Percentiles rank a stretch among this genome's conserved stretches.
These are phyloP conservation scores for Prunus salicina DNA, from an alignment of 306 rosid genomes.

Conservation along the genomic window DNA sequence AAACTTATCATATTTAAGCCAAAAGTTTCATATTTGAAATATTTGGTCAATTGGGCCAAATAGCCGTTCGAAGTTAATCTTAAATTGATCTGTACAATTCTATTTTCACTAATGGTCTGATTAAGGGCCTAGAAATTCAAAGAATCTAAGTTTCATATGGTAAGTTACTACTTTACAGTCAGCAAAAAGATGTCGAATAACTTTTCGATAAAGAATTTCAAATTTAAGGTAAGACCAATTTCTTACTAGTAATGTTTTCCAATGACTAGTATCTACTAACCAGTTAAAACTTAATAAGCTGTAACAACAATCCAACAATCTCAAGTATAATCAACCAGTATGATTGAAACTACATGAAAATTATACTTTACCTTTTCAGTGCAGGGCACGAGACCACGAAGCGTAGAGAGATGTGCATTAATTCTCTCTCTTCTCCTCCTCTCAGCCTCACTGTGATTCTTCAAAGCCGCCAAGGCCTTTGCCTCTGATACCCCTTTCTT, in stretches of 20 bases:
- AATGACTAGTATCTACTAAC: neutral
- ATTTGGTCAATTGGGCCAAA: neutral
- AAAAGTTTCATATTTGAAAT: neutral
- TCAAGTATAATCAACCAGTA: neutral
- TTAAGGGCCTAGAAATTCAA: neutral
- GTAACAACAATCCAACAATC: neutral
- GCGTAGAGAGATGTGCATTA: slow-evolving; percentile 71
- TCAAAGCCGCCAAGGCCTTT: slow-evolving; percentile 69
- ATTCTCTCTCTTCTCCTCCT: slow-evolving; percentile 88
- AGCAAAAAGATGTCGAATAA: neutral
- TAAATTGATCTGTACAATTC: neutral
- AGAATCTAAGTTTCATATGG: neutral
- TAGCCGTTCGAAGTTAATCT: neutral
- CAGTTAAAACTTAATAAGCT: neutral
- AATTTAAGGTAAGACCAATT: neutral
- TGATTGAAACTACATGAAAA: neutral
- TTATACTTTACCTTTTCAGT: slow-evolving; percentile 46
- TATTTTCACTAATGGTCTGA: neutral
- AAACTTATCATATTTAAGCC: neutral
- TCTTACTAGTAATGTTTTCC: neutral
- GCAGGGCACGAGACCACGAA: slow-evolving; percentile 67
- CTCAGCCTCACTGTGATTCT: slow-evolving; percentile 87
- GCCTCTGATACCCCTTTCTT: slow-evolving; percentile 54
- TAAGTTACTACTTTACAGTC: neutral
- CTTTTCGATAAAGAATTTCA: neutral